Evolutionary conservation across 2,329 filamentous ascomycete genomes (phyloP), one percentile per base, ranked within the genome.

Genomic region (Claviceps paspali): DNA sequence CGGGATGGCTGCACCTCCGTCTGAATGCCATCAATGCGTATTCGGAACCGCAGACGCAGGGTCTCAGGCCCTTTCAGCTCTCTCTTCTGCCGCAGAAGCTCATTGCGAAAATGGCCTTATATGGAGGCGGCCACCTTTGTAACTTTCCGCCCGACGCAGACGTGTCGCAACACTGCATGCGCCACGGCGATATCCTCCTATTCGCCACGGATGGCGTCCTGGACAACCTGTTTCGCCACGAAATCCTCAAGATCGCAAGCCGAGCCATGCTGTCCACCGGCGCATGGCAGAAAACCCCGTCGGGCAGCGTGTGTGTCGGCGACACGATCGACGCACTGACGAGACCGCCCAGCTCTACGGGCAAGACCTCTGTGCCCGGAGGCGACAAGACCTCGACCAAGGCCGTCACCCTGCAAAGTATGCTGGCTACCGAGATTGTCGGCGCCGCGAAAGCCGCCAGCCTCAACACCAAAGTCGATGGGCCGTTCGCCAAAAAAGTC

Each of bases 11-110:
- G 39, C 80, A 93, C 43, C 67, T 96, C 42, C 77, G 86, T 11
- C 72, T 84, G 19, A 92, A 88, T 47, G 84, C 82, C 11, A 82
- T 98, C 23, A 80, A 91, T 55, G 73, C 80, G 39, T 79, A 77
- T 52, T 93, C 86, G 2, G 73, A 78, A 33, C 81, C 85, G 18
- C 91, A 98, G 59, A 95, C 86, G 1, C 91, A 98, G 57, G 86
- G 80, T 30, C 98, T 98, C 70, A 98, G 98, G 0, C 91, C 91
- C 0, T 98, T 83, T 53, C 91, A 98, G 57, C 72, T 98, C 29
- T 88, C 85, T 38, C 77, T 94, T 37, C 79, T 95, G 6, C 88
- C 91, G 1, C 73, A 80, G 3, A 75, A 73, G 48, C 79, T 94
- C 60, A 71, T 85, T 39, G 73, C 76, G 17, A 82, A 91, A 49